Evolutionary conservation across 2,329 filamentous ascomycete species (phyloP), one percentile per base, ranked within the genome.

Genomic region (Cephalotrichum gorgonifer): DNA sequence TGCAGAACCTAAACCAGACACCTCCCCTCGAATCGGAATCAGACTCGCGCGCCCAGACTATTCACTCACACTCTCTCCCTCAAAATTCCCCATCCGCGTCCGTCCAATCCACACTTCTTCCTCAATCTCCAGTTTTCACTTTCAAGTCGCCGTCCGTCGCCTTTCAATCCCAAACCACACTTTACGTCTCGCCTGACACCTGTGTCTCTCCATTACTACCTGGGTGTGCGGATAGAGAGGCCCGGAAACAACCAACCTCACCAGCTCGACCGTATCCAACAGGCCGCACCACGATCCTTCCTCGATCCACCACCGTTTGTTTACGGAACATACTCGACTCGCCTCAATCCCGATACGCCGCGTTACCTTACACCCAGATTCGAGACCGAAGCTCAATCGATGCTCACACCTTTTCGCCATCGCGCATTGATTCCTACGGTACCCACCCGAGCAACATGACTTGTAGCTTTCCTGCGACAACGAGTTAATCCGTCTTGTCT

Each of bases 381-480:
- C 35, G 20, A 9, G 17, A 11, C 45, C 22, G 31, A 15, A 39
- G n/a, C 33, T 33, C 23, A 47, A 39, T 41, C 45, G 15, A 25
- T 33, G 31, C 25, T 39, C 45, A 30, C n/a, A n/a, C 35, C 26
- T 39, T 26, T 47, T 31, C 45, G 45, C 45, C 28, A 15, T 31
- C 22, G 22, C 27, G 15, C 25, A 22, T 47, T 23, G 44, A 20
- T 31, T 47, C 31, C 27, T 41, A n/a, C 31, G 23, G 35, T 43
- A 33, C 26, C 26, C 28, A n/a, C 35, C 41, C 41, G 15, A 43
- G 20, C 39, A 35, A 42, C 41, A 49, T 49, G 47, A 38, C 31
- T 42, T 30, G 43, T 22, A 25, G 39, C 38, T 42, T 27, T 43
- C 9, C 39, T 22, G 23, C 41, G 17, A 26, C 41, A 31, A 22